Conservation (phyloP, 163 green algal genomes). For the Scenedesmus sp. region DNA sequence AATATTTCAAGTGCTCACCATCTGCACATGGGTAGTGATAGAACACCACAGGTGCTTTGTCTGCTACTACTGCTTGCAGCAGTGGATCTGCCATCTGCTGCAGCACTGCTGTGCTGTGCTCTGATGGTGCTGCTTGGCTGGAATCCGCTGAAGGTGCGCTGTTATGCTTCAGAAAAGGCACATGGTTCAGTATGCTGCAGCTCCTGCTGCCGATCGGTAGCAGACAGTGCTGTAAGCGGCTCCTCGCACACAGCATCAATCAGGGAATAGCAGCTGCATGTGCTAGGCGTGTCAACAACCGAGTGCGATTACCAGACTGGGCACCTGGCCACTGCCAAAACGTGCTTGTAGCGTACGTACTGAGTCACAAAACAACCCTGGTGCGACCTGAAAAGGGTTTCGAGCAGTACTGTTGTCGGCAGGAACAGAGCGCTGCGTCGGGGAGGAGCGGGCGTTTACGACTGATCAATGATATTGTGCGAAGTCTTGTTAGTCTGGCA, state of each 20-base stretch:
- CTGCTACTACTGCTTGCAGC: neutral
- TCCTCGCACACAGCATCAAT: neutral
- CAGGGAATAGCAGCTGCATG: neutral
- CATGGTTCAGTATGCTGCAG: neutral
- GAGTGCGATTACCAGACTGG: no score
- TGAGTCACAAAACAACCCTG: neutral
- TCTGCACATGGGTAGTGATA: constrained; percentile 87
- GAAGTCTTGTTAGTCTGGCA: no score
- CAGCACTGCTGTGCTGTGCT: neutral
- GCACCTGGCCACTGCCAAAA: no score
- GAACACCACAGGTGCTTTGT: constrained; percentile 47
- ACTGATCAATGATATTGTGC: no score
- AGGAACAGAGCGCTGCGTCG: neutral
- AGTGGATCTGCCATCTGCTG: neutral
- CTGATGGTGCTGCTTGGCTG: neutral
- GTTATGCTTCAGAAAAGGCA: neutral
- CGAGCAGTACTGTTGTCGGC: neutral
- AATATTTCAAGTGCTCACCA: constrained; percentile 61
- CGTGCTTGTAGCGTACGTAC: no score
- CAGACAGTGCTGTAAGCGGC: neutral
- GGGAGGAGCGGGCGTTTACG: neutral
- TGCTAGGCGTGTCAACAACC: no score
- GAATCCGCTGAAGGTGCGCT: neutral
- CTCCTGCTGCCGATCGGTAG: constrained; percentile 1
- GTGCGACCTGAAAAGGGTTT: neutral